Evolutionary conservation across 192 early-diverging fungal genomes (phyloP), one percentile per base, ranked within the genome.

Genomic region (Linnemannia schmuckeri): DNA sequence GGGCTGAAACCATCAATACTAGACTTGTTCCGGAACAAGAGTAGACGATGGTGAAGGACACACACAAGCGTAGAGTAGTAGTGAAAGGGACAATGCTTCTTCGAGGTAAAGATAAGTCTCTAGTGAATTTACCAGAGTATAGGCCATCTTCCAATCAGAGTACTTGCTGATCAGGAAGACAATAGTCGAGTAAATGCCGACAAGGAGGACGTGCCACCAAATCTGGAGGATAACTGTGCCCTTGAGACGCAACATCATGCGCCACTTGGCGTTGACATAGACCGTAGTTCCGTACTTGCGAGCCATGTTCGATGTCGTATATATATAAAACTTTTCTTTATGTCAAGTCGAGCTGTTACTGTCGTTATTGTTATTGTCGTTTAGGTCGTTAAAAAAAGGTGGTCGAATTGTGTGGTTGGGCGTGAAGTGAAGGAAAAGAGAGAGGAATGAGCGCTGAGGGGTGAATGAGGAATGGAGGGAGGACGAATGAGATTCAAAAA

Each of bases 211-310:
- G 15, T 79, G 77, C 77, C 77, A 79, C 77, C 77, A 79, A 47
- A 79, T 79, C 68, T 52, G 47, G 17, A 70, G 70, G 69, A 79
- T 70, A 24, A 79, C 77, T 55, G 77, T 79, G 70, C 77, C 77
- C 47, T 79, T 79, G 52, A 79, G 68, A 18, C 77, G 70, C 49
- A 79, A 18, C 77, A 79, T 79, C 69, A 79, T n/a, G n/a, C 70
- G 77, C 77, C 77, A 79, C 44, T 70, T 70, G 35, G 49, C 42
- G 6, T 70, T 57, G 35, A 72, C 69, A 72, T 54, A 49, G 24
- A 71, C 77, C 15, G 69, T 57, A 13, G 77, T 72, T 27, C 77
- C 70, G 70, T 72, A 57, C n/a, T 79, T 72, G 17, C 44, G 69
- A 49, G 52, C 69, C 77, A 79, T 79, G 8, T 30, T 47, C 6